These are phyloP conservation scores for Stenocarpella maydis DNA, from an alignment of 2,329 filamentous ascomycete species.

Conservation along the genomic window DNA sequence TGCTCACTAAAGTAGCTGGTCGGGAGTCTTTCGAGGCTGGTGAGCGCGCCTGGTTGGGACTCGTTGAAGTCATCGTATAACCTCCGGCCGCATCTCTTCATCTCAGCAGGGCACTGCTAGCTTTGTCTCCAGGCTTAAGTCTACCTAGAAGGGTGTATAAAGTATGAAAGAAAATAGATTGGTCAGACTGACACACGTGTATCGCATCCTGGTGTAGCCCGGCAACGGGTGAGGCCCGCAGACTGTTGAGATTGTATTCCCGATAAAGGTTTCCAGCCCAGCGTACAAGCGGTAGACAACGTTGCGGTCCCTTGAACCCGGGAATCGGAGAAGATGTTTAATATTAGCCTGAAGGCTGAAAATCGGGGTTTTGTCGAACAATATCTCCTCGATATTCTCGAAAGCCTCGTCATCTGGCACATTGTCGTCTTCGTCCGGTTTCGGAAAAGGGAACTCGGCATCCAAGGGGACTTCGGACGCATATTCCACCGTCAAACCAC, in stretches of 20 bases:
- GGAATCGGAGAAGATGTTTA: not conserved
- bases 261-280: not conserved
- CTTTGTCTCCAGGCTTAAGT: too few species aligned
- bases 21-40: not conserved
- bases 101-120: not conserved
- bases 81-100: conserved; percentile 17
- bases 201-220: not conserved
- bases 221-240: too few species aligned
- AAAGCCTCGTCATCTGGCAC: not conserved
- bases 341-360: not conserved
- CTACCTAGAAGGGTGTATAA: too few species aligned
- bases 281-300: not conserved
- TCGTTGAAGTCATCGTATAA: conserved; percentile 26
- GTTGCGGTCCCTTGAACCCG: not conserved
- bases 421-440: not conserved
- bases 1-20: not conserved
- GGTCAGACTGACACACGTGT: conserved; percentile 21
- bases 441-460: not conserved
- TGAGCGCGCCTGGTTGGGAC: not conserved
- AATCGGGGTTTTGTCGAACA: conserved; percentile 16
- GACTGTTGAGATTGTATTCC: not conserved
- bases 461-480: too few species aligned
- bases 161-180: not conserved
- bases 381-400: not conserved
- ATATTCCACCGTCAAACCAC: too few species aligned